phyloP scores from a whole-genome alignment of 768 basidiomycete genomes.

The Leccinum barrowsii region DNA sequence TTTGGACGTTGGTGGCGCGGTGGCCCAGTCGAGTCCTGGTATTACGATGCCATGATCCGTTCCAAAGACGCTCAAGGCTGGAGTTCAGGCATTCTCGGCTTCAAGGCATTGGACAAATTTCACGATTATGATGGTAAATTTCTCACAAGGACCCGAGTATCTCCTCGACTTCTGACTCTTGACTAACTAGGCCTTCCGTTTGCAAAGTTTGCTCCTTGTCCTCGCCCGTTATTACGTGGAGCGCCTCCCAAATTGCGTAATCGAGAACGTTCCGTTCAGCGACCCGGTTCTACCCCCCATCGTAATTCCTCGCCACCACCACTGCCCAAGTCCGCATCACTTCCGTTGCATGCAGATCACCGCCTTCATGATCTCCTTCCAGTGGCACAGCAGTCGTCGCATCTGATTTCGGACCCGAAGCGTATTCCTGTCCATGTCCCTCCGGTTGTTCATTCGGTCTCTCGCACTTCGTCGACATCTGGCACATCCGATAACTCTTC shows the following conservation, averaged over 20 bases:
- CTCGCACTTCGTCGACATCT: conserved; percentile 22
- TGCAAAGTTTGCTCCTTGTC: conserved; percentile 45
- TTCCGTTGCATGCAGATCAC: conserved; percentile 66
- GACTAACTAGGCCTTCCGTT: conserved; percentile 47
- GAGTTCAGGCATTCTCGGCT: conserved; percentile 72
- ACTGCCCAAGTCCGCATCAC: conserved; percentile 74
- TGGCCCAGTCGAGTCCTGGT: conserved; percentile 78
- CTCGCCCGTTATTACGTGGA: conserved; percentile 40
- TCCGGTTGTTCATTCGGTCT: conserved; percentile 21
- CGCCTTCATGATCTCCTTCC: conserved; percentile 28
- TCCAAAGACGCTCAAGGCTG: conserved; percentile 70
- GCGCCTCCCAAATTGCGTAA: conserved; percentile 57
- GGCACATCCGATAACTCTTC: conserved; percentile 57
- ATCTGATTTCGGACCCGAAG: conserved; percentile 23
- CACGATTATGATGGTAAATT: conserved; percentile 62
- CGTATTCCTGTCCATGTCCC: conserved; percentile 28
- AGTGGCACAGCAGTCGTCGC: conserved; percentile 21
- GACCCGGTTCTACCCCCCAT: conserved; percentile 33
- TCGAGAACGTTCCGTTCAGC: conserved; percentile 52
- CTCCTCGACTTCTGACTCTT: conserved; percentile 5
- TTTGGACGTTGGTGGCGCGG: conserved; percentile 93
- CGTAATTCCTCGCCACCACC: conserved; percentile 80
- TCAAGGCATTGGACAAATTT: conserved; percentile 70
- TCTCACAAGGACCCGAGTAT: background rate
- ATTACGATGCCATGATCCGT: conserved; percentile 60